Percentiles rank a stretch among this genome's conserved stretches.
phyloP scores from a whole-genome alignment of 768 basidiomycete genomes.

The Thelephora aurantiotincta region DNA sequence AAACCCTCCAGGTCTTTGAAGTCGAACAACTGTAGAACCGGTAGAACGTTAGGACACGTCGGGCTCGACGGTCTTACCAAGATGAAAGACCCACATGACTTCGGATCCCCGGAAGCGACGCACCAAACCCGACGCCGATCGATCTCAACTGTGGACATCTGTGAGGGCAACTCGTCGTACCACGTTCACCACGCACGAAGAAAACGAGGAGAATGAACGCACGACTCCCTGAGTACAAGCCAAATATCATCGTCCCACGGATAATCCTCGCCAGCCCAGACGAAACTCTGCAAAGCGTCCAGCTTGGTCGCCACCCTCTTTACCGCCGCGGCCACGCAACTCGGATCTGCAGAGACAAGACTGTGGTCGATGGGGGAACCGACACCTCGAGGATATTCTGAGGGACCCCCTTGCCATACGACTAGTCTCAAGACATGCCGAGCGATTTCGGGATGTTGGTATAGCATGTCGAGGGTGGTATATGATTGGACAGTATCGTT shows the following conservation, averaged over 20 bases:
- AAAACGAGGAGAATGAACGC: constrained; percentile 10
- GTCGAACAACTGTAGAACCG: constrained; percentile 41
- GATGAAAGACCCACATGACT: constrained; percentile 41
- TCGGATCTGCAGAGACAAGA: constrained; percentile 3
- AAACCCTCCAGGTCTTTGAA: constrained; percentile 53
- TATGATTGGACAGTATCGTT: constrained; percentile 42
- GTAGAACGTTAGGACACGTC: constrained; percentile 1
- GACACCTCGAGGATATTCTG: background rate
- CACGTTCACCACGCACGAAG: background rate
- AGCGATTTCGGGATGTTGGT: constrained; percentile 35
- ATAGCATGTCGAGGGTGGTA: constrained; percentile 54
- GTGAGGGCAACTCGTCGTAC: background rate
- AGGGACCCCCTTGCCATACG: constrained; percentile 23
- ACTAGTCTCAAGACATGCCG: constrained; percentile 52
- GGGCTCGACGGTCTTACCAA: background rate
- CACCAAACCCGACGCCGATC: constrained; percentile 49
- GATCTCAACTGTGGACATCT: constrained; percentile 57
- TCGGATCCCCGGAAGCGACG: constrained; percentile 36
- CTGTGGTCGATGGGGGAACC: background rate
- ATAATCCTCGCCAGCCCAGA: constrained; percentile 55
- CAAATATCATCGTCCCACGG: constrained; percentile 64
- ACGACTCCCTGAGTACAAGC: constrained; percentile 60
- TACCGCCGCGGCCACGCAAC: background rate
- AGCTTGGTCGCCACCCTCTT: constrained; percentile 29
- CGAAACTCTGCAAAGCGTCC: constrained; percentile 52